Conservation (phyloP, 139 green algal species). For the Microglena sp. region DNA sequence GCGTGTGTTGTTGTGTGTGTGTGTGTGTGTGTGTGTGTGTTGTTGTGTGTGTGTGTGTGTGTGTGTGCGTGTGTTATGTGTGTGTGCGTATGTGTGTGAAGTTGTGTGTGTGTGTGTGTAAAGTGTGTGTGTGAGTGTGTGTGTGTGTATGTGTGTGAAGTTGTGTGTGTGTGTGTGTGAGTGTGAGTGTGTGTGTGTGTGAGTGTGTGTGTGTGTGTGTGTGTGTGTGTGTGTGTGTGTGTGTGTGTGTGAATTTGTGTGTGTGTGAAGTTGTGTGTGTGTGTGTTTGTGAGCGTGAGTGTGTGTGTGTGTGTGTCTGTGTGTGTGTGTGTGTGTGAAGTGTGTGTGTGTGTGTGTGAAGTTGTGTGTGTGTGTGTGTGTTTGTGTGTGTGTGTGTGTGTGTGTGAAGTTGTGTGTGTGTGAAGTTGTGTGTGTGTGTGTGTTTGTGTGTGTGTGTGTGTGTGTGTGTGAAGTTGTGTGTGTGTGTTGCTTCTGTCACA, state of each 20-base stretch:
- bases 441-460: background rate
- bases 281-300: background rate
- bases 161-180: background rate
- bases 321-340: background rate
- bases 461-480: background rate
- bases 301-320: background rate
- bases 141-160: background rate
- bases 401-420: background rate
- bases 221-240: background rate
- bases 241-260: background rate
- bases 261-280: background rate
- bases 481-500: too few relatives aligned
- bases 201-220: constrained; percentile 9
- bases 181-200: background rate
- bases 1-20: too few relatives aligned
- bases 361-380: background rate
- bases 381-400: background rate
- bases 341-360: background rate
- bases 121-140: background rate
- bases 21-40: background rate
- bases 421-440: background rate
- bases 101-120: background rate
- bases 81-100: background rate
- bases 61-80: background rate
- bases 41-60: background rate